Base-by-base conservation (phyloP, 1,284 basidiomycete genomes). In the Phaffia rhodozyma region DNA sequence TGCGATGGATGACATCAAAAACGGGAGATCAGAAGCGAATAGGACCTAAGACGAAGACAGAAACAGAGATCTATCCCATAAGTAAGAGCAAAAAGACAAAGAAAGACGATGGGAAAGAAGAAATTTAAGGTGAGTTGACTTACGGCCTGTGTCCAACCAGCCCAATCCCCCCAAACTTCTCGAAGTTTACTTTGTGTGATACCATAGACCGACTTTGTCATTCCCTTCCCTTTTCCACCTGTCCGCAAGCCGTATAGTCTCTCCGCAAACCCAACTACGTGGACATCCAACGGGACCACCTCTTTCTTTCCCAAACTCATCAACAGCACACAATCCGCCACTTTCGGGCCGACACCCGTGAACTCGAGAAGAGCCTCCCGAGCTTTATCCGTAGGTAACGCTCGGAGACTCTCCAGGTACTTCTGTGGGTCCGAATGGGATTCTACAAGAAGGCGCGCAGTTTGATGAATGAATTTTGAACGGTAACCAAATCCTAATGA, bases 401-500 rank as follows among this genome's bases (percentile, higher is more conserved):
- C 48, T 13, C 63, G 23, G 32, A 71, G 16, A 62, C 72, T 21
- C 43, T 30, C n/a, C 5, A 72, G 60, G 29, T 65, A 69, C 50
- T 58, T 62, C 18, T 65, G 52, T 1, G 70, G 34, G 21, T 61
- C 63, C 27, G 20, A 58, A 1, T 87, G 81, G 29, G 73, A 70
- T 2, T 69, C 61, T 25, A 73, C 69, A 2, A 97, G 80, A 79
- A 88, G 86, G 59, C 82, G 79, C 0, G 94, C 86, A 0, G 92
- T 91, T 55, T 82, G 81, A 58, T 89, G 85, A 51, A 99, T 86
- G 72, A 87, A 99, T 57, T 86, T 82, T 0, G 96, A 93, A 48
- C 96, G 85, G 72, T 98, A 98, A 1, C 96, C 96, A 76, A 98
- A 98, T 0, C 94, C 93, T 13, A 98, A 80, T 2, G 81, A 76